These are phyloP conservation scores for Alternaria atra DNA, from an alignment of 2,329 filamentous ascomycete species.

Conservation along the genomic window DNA sequence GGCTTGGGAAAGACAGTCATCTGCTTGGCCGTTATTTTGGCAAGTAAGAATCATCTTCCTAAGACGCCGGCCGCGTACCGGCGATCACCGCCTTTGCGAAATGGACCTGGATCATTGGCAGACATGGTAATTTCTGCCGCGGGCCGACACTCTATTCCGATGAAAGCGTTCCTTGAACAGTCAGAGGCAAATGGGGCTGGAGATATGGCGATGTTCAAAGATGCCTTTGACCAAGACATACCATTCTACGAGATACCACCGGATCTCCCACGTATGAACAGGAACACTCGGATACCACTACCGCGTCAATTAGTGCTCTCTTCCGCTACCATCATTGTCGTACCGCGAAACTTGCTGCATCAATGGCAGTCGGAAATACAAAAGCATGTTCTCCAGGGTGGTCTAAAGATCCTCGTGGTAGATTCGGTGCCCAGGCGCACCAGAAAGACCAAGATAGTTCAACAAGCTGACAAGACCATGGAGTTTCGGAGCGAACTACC, in stretches of 20 bases:
- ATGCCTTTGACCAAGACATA: constrained; percentile 45
- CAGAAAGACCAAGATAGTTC: constrained; percentile 20
- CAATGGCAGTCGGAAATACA: constrained; percentile 86
- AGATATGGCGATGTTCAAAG: constrained; percentile 44
- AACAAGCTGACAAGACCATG: constrained; percentile 27
- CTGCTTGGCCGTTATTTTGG: constrained; percentile 74
- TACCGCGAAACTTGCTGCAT: constrained; percentile 81
- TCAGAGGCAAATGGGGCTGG: constrained; percentile 50
- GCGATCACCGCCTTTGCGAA: constrained; percentile 53
- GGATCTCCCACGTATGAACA: constrained; percentile 52
- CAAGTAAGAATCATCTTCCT: constrained; percentile 75
- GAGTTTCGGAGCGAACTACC: constrained; percentile 63
- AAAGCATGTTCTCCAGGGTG: constrained; percentile 72
- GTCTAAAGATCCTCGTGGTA: constrained; percentile 72
- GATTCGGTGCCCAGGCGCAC: constrained; percentile 48
- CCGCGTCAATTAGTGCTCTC: constrained; percentile 69
- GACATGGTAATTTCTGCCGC: constrained; percentile 79
- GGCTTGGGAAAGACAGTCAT: constrained; percentile 86
- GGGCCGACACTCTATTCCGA: constrained; percentile 74
- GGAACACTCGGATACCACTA: constrained; percentile 51
- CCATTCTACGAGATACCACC: constrained; percentile 54
- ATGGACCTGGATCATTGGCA: constrained; percentile 68
- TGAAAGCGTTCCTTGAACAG: constrained; percentile 70
- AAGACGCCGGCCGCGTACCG: constrained; percentile 70
- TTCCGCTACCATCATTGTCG: constrained; percentile 77